Conservation (phyloP, 257 asterid genomes). For the Solanum medicagineum region DNA sequence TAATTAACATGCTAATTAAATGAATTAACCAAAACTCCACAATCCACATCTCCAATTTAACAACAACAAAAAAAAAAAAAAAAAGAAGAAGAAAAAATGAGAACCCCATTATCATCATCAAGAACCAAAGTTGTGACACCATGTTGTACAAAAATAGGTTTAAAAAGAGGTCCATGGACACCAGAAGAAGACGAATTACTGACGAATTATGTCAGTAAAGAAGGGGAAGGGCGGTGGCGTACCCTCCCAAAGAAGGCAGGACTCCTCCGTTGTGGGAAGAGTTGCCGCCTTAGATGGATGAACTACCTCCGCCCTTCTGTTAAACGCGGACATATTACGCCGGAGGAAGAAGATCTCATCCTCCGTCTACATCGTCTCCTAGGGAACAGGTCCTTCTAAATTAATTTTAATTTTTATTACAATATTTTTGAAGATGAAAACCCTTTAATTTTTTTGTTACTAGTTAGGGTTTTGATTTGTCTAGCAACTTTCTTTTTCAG, state of each 20-base stretch:
- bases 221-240: constrained; percentile 33
- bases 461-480: background rate
- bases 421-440: background rate
- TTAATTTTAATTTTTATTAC: too few relatives aligned
- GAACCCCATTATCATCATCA: background rate
- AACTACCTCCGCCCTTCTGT: constrained; percentile 55
- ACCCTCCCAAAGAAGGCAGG: constrained; percentile 25
- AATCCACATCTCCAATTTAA: background rate
- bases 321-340: constrained; percentile 46
- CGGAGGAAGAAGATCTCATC: constrained; percentile 74
- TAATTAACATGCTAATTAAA: background rate
- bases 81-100: background rate
- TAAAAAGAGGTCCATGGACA: constrained; percentile 36
- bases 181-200: constrained; percentile 20
- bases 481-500: too few relatives aligned
- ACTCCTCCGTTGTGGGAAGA: constrained; percentile 25
- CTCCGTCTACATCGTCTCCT: constrained; percentile 82
- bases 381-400: constrained; percentile 44
- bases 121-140: background rate
- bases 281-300: constrained; percentile 54
- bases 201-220: constrained; percentile 8
- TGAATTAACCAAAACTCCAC: background rate
- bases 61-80: background rate
- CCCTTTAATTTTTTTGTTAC: background rate
- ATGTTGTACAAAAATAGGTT: constrained; percentile 17